Evolutionary conservation across 805 yeast genomes (phyloP).

Genomic region (Yarrowia alimentaria): DNA sequence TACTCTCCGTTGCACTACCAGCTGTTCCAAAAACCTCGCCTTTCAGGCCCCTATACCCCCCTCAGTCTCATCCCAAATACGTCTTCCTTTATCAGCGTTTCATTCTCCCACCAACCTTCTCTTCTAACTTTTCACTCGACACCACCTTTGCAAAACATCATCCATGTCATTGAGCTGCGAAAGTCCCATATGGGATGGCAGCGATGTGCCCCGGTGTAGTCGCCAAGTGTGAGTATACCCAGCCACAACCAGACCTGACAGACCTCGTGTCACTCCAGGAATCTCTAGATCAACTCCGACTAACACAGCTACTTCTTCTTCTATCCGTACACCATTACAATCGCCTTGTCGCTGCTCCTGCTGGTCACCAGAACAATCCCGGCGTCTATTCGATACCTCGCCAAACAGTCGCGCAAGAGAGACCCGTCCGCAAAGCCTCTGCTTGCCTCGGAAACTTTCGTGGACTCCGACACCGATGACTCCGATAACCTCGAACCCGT

Average conservation of each 20-base stretch:
- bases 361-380: slow-evolving; percentile 15
- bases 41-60: too few species aligned
- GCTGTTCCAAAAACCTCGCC: not conserved
- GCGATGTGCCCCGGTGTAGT: slow-evolving; percentile 24
- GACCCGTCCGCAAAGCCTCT: slow-evolving; percentile 16
- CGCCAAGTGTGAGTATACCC: slow-evolving; percentile 20
- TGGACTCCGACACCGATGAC: slow-evolving; percentile 19
- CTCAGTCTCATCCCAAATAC: too few species aligned
- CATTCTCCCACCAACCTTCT: not conserved
- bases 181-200: slow-evolving; percentile 28
- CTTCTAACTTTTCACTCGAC: not conserved
- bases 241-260: not conserved
- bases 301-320: slow-evolving; percentile 27
- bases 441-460: slow-evolving; percentile 15
- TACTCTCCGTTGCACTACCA: too few species aligned
- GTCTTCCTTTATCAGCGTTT: slow-evolving; percentile 17
- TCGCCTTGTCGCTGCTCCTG: slow-evolving; percentile 7
- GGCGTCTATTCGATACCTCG: slow-evolving; percentile 19
- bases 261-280: not conserved
- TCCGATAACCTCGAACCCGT: slow-evolving; percentile 7
- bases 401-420: slow-evolving; percentile 4
- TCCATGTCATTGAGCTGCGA: slow-evolving; percentile 27
- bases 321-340: slow-evolving; percentile 17
- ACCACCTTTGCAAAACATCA: not conserved
- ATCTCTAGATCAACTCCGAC: not conserved